These are phyloP conservation scores for Cystobasidiopsis lactophilus DNA, from an alignment of 768 basidiomycete genomes.

Conservation along the genomic window DNA sequence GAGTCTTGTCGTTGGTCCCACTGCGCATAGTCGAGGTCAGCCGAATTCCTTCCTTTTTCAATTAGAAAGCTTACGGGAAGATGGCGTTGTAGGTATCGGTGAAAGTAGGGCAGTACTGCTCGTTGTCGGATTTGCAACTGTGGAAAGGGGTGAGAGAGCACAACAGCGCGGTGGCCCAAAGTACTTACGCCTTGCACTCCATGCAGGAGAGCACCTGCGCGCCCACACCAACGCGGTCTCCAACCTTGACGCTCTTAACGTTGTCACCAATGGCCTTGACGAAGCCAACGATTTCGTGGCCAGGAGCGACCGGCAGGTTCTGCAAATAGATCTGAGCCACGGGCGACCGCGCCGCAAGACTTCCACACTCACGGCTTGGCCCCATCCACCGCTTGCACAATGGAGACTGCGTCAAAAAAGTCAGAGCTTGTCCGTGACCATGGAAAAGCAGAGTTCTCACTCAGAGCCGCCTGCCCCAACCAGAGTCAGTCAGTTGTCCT, in stretches of 20 bases:
- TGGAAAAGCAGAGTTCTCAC: too few species aligned
- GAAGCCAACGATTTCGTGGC: conserved; percentile 1
- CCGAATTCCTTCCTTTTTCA: conserved; percentile 9
- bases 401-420: too few species aligned
- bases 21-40: conserved; percentile 12
- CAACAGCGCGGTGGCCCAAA: too few species aligned
- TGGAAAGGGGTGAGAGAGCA: too few species aligned
- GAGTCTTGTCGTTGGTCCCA: not conserved
- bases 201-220: conserved; percentile 23
- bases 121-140: conserved; percentile 14
- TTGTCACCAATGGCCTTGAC: conserved; percentile 22
- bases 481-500: too few species aligned
- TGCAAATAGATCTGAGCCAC: too few species aligned
- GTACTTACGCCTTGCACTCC: conserved; percentile 15
- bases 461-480: too few species aligned
- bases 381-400: too few species aligned
- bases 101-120: conserved; percentile 16
- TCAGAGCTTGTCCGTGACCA: too few species aligned
- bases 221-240: conserved; percentile 28
- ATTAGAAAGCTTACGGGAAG: conserved; percentile 1
- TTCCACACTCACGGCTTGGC: too few species aligned
- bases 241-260: conserved; percentile 26
- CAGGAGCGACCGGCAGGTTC: too few species aligned
- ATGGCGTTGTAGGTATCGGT: conserved; percentile 9
- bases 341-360: too few species aligned